Base-by-base conservation (phyloP, 805 yeast species). In the Ogataea degrootiae region DNA sequence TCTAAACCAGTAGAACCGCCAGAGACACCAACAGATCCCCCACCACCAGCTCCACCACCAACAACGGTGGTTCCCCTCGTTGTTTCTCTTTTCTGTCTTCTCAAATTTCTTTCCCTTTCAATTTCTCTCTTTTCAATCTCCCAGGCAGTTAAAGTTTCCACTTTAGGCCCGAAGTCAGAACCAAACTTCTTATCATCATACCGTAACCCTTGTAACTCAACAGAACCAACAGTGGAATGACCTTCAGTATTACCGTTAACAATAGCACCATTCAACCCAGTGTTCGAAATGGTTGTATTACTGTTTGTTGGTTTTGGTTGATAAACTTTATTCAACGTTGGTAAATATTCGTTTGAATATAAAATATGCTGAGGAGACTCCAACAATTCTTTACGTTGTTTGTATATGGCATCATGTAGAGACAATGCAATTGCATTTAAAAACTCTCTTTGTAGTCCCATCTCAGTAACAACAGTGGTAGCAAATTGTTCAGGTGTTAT, bases 81-180 rank as follows among this genome's bases (percentile, higher is more conserved):
- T 9, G 90, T 83, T 63, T 94, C 98, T 68, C 99, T 81, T 73
- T 95, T 92, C 62, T 91, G 74, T 62, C 99, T 81, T 67, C 99
- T 80, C 51, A 89, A 75, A 62, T 87, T 90, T 66, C 98, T 78
- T 58, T 91, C 97, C 60, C 95, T 82, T 68, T 94, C 99, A 56
- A 90, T 89, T 63, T 94, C 98, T 55, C 98, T 78, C 68, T 85
- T 85, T 62, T 92, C 97, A 48, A 94, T 88, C 66, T 94, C 99
- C 79, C 91, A 89, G 46, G 87, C 91, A 1, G 94, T 82, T 49
- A 94, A 74, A 14, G 81, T 79, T 66, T 92, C 98, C 6, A 92
- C 85, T 39, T 81, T 76, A 26, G 99, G 99, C 46, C 84, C 83
- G 95, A 97, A 94, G 38, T 73, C 78, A 35, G 82, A 86, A 33